Evolutionary conservation across 2,329 filamentous ascomycete genomes (phyloP).

Genomic region (Clonostachys sp.): DNA sequence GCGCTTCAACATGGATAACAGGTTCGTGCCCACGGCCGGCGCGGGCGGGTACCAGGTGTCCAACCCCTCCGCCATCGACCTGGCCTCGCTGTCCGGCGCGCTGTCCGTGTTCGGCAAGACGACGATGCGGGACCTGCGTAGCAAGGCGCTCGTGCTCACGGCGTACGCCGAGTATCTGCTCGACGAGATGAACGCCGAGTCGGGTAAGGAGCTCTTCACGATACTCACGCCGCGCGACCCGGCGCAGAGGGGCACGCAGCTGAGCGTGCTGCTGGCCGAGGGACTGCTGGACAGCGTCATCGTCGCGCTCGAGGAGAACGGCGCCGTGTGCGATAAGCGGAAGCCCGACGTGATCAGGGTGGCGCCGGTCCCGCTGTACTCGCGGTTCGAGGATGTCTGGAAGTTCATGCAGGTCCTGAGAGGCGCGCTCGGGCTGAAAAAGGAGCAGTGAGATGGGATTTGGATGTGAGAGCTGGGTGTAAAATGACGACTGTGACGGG

Average conservation of each 20-base stretch:
- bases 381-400: conserved; percentile 69
- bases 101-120: conserved; percentile 72
- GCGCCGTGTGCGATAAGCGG: conserved; percentile 76
- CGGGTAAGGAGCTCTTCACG: conserved; percentile 37
- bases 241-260: conserved; percentile 67
- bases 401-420: conserved; percentile 37
- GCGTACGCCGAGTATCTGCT: conserved; percentile 72
- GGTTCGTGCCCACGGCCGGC: conserved; percentile 71
- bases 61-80: conserved; percentile 75
- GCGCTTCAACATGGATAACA: conserved; percentile 80
- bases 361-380: conserved; percentile 81
- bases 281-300: conserved; percentile 69
- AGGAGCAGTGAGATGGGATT: neutral
- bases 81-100: conserved; percentile 69
- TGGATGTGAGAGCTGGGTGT: neutral
- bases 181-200: conserved; percentile 29
- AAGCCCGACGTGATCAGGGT: conserved; percentile 82
- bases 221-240: conserved; percentile 69
- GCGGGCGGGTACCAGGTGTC: conserved; percentile 81
- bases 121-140: conserved; percentile 61
- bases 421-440: conserved; percentile 18
- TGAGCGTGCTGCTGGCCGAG: conserved; percentile 65
- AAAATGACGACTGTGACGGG: neutral
- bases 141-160: conserved; percentile 70
- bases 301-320: conserved; percentile 57